Conservation (phyloP, 805 yeast species). For the Myxozyma geophila region DNA sequence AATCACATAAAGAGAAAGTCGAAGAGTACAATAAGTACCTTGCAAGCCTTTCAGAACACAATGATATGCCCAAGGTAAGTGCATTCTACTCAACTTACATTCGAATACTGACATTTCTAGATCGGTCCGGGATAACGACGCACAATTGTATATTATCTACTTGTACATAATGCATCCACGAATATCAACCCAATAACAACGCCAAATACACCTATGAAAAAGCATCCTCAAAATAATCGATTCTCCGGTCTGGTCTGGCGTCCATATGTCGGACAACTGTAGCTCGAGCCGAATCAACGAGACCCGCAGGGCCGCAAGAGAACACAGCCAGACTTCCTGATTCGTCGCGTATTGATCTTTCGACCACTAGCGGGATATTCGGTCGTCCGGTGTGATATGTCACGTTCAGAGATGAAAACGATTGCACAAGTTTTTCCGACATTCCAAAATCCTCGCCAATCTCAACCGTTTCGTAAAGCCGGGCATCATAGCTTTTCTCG, state of each 20-base stretch:
- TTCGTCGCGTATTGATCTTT: constrained; percentile 42
- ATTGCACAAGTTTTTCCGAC: constrained; percentile 1
- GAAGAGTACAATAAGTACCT: constrained; percentile 40
- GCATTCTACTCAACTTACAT: too few relatives aligned
- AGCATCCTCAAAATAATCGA: constrained; percentile 75
- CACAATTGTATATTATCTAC: background rate
- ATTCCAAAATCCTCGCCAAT: constrained; percentile 12
- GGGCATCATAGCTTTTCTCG: constrained; percentile 9
- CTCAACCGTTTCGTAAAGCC: constrained; percentile 8
- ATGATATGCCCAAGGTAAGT: constrained; percentile 41
- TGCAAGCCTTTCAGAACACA: constrained; percentile 38
- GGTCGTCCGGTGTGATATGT: constrained; percentile 50
- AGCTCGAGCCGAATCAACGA: constrained; percentile 62
- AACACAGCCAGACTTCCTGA: constrained; percentile 55
- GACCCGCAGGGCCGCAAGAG: constrained; percentile 64
- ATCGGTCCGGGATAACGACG: constrained; percentile 29
- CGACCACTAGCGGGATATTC: constrained; percentile 48
- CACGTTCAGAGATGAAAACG: constrained; percentile 7
- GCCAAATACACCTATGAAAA: constrained; percentile 58
- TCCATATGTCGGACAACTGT: constrained; percentile 53
- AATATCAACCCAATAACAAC: background rate
- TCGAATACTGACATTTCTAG: constrained; percentile 6
- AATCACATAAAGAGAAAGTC: constrained; percentile 37
- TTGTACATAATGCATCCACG: background rate
- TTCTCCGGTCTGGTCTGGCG: constrained; percentile 51